Percentiles rank a stretch among this genome's conserved stretches.
phyloP scores from a whole-genome alignment of 805 yeast species.

The Suhomyces sp. region DNA sequence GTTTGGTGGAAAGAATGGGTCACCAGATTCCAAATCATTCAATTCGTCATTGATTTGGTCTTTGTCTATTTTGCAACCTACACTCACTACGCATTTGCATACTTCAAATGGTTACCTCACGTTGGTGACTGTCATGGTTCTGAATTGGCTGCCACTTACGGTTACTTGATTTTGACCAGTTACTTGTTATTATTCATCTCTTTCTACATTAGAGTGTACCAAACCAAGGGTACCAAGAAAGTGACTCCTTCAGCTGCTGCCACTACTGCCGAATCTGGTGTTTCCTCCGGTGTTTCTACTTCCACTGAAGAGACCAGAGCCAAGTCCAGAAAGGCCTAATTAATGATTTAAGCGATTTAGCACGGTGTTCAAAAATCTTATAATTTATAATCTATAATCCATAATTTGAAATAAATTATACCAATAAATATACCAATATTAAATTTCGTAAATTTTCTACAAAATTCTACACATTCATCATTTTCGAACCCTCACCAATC shows the following conservation, averaged over 20 bases:
- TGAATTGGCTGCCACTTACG: conserved; percentile 88
- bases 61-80: conserved; percentile 94
- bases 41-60: conserved; percentile 82
- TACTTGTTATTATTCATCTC: conserved; percentile 88
- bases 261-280: conserved; percentile 9
- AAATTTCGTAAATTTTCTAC: background rate
- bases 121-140: conserved; percentile 83
- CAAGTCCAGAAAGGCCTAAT: conserved; percentile 35
- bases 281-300: conserved; percentile 9
- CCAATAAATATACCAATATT: background rate
- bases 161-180: conserved; percentile 82
- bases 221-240: conserved; percentile 34
- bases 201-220: conserved; percentile 86
- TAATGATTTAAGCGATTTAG: background rate
- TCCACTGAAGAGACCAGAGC: conserved; percentile 17
- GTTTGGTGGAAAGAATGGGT: conserved; percentile 99
- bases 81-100: conserved; percentile 77
- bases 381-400: background rate
- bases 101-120: conserved; percentile 65
- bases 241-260: conserved; percentile 9
- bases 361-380: background rate
- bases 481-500: background rate
- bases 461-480: too few relatives aligned
- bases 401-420: background rate
- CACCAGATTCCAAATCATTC: conserved; percentile 91